Evolutionary conservation across 306 rosid species (phyloP).

Genomic region (Vachellia pachyceras): DNA sequence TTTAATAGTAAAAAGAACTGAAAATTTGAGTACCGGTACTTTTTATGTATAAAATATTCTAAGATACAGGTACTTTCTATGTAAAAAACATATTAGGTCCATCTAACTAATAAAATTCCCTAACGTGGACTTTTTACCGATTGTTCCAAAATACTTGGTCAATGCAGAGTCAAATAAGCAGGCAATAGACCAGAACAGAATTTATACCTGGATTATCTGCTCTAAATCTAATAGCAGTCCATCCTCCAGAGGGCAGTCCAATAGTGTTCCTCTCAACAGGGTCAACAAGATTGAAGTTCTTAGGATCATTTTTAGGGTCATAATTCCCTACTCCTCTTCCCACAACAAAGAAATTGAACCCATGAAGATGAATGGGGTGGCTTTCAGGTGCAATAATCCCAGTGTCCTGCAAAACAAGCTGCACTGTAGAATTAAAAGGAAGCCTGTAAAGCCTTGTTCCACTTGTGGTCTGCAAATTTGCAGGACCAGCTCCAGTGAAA

Average conservation of each 20-base stretch:
- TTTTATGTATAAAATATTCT: too few relatives aligned
- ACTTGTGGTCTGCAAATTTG: conserved; percentile 47
- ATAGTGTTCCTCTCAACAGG: conserved; percentile 88
- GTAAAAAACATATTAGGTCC: neutral
- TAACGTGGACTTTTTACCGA: neutral
- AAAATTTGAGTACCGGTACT: neutral
- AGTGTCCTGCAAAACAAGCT: conserved; percentile 77
- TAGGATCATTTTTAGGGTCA: conserved; percentile 54
- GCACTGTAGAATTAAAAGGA: conserved; percentile 61
- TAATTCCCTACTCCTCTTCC: conserved; percentile 77
- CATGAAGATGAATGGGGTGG: conserved; percentile 86
- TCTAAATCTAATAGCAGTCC: conserved; percentile 76
- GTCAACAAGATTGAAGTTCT: conserved; percentile 67
- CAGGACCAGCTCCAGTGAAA: conserved; percentile 51
- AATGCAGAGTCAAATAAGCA: neutral
- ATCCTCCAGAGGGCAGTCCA: conserved; percentile 81
- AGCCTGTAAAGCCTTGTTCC: conserved; percentile 70
- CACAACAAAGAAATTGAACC: conserved; percentile 71
- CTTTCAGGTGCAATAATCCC: conserved; percentile 69
- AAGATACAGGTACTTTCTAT: neutral
- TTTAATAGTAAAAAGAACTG: too few relatives aligned
- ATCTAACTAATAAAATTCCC: too few relatives aligned
- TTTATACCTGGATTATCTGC: conserved; percentile 88
- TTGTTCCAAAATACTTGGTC: neutral
- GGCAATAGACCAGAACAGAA: neutral